Evolutionary conservation across 2,329 filamentous ascomycete species (phyloP).

Genomic region (Hawksworthiomyces lignivorus): DNA sequence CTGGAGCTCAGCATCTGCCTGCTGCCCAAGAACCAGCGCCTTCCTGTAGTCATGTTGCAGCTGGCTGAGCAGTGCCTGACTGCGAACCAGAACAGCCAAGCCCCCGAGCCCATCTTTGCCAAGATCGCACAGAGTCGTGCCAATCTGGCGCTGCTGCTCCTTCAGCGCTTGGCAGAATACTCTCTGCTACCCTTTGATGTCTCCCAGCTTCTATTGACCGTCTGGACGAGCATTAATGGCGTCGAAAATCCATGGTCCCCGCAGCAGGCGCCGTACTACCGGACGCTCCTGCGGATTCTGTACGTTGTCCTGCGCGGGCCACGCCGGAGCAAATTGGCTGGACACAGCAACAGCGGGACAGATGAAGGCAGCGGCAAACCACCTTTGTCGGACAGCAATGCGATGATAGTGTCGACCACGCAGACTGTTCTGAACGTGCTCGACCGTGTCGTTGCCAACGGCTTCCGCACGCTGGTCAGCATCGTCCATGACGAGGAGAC

Average conservation of each 20-base stretch:
- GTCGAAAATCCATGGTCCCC: slow-evolving; percentile 46
- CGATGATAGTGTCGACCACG: slow-evolving; percentile 37
- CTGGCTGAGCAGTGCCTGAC: slow-evolving; percentile 71
- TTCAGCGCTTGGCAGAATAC: slow-evolving; percentile 67
- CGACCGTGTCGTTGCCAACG: slow-evolving; percentile 68
- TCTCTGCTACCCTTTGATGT: slow-evolving; percentile 42
- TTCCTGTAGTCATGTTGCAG: slow-evolving; percentile 47
- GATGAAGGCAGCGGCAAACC: slow-evolving; percentile 5
- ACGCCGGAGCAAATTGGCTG: slow-evolving; percentile 32
- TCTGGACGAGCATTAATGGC: slow-evolving; percentile 45
- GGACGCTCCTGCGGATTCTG: slow-evolving; percentile 73
- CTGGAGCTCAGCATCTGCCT: slow-evolving; percentile 69
- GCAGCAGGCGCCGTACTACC: slow-evolving; percentile 62
- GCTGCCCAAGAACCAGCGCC: slow-evolving; percentile 44
- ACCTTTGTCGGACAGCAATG: slow-evolving; percentile 18
- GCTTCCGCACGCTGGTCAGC: slow-evolving; percentile 73
- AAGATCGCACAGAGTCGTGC: slow-evolving; percentile 68
- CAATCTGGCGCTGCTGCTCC: slow-evolving; percentile 72
- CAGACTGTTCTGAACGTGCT: slow-evolving; percentile 71
- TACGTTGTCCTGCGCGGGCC: slow-evolving; percentile 73
- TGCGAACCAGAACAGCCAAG: slow-evolving; percentile 61
- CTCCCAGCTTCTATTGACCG: slow-evolving; percentile 40
- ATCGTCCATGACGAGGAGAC: slow-evolving; percentile 70
- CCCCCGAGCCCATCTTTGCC: slow-evolving; percentile 74
- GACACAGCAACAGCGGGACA: neutral